These are phyloP conservation scores for Cryphonectria radicalis DNA, from an alignment of 2,329 filamentous ascomycete species.

Conservation along the genomic window DNA sequence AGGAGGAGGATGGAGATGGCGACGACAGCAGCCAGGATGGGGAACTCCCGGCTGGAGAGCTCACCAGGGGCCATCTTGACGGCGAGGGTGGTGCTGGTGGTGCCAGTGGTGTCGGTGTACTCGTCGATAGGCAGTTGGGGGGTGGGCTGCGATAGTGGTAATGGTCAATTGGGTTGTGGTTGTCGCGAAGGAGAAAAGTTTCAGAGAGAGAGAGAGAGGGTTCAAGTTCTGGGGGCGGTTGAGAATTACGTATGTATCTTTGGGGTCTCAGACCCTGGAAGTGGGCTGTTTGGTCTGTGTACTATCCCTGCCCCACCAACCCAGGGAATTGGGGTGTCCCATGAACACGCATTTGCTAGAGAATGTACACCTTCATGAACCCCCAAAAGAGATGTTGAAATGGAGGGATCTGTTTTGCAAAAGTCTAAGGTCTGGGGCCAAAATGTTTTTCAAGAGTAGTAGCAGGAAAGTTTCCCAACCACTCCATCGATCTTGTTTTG, in stretches of 20 bases:
- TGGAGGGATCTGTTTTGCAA: neutral
- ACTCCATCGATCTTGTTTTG: neutral
- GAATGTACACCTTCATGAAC: neutral
- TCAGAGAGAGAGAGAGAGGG: neutral
- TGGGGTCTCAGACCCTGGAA: neutral
- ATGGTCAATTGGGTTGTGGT: neutral
- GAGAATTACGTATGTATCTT: neutral
- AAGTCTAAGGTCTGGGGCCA: neutral
- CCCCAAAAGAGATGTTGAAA: neutral
- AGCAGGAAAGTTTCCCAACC: neutral
- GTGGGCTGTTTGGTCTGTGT: neutral
- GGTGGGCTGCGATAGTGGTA: neutral
- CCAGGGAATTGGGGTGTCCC: neutral
- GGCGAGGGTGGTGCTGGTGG: neutral
- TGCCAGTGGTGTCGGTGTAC: neutral
- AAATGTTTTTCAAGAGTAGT: neutral
- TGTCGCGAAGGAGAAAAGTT: neutral
- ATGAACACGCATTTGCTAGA: neutral
- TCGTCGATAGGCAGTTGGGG: neutral
- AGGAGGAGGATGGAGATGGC: constrained; percentile 74
- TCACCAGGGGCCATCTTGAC: constrained; percentile 21
- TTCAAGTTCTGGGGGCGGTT: neutral
- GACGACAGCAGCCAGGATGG: constrained; percentile 64
- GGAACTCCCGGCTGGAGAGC: constrained; percentile 58
- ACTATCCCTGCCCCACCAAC: neutral